Base-by-base conservation (phyloP, 148 eudicot genomes). In the Amaranthus palmeri region DNA sequence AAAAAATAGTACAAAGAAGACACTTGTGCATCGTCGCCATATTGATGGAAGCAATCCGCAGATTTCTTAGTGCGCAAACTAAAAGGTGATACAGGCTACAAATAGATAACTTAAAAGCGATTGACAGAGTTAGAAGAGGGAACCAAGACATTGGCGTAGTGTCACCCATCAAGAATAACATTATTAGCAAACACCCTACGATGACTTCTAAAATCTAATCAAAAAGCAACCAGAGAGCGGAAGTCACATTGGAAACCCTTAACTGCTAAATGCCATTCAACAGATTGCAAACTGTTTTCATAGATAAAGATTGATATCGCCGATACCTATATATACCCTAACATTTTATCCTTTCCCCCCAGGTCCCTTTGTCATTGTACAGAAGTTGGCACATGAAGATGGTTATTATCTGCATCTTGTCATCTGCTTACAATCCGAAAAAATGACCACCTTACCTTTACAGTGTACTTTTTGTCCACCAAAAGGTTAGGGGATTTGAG, bases 401-500 rank as follows among this genome's bases (percentile, higher is more conserved):
- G 52, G 12, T 4, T 15, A 10, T 45, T 6, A n/a, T 45, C 52
- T 7, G 53, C 68, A 64, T 9, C 3, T 7, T 14, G 51, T 36
- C 5, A 25, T 58, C 62, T 58, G 12, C 62, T 18, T 18, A 58
- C 36, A 7, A 57, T 17, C 41, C 41, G 8, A 8, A 58, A 18
- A 25, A 25, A 25, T 25, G 36, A 25, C 36, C 36, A 51, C 48
- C 84, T 79, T 81, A 91, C 98, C 96, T 93, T 93, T 72, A 93
- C 98, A n/a, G 98, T 93, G 69, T 86, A 93, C 77, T 89, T 93
- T 66, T 74, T 87, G 80, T 93, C 98, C 63, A 93, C 98, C 82
- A 93, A 81, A 69, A 93, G 96, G 78, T 93, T 93, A 71, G 97
- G 98, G 77, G 98, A 93, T 80, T 93, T 93, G 71, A 93, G 80